phyloP scores from a whole-genome alignment of 352 stramenopile species.

The Albugo candida region DNA sequence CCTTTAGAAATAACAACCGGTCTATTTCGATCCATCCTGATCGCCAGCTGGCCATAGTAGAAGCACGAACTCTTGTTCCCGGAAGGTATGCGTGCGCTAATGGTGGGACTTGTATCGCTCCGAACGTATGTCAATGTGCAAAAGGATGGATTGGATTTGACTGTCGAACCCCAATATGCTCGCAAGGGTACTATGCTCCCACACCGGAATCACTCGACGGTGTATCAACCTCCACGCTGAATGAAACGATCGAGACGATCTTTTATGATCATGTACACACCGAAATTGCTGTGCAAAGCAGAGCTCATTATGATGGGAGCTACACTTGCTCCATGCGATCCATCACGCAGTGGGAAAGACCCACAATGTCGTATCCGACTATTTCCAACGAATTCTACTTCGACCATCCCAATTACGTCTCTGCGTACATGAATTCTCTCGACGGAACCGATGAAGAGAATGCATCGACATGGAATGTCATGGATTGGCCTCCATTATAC shows the following conservation, averaged over 20 bases:
- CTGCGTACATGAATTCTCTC: slow-evolving; percentile 85
- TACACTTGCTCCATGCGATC: slow-evolving; percentile 89
- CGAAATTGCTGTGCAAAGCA: slow-evolving; percentile 14
- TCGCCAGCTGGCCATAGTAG: slow-evolving; percentile 81
- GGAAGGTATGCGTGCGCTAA: slow-evolving; percentile 92
- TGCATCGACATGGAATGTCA: slow-evolving; percentile 78
- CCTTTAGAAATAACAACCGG: too few relatives aligned
- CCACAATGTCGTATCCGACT: slow-evolving; percentile 18
- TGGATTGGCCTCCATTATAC: slow-evolving; percentile 86
- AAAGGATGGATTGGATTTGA: slow-evolving; percentile 91
- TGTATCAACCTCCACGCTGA: slow-evolving; percentile 43
- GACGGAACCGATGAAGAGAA: slow-evolving; percentile 54
- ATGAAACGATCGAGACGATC: slow-evolving; percentile 28
- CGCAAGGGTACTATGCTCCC: slow-evolving; percentile 85
- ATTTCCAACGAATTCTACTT: slow-evolving; percentile 61
- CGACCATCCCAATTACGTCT: slow-evolving; percentile 93
- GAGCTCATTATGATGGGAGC: slow-evolving; percentile 78
- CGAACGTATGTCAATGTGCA: slow-evolving; percentile 83
- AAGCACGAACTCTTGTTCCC: slow-evolving; percentile 71
- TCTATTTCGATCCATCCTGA: slow-evolving; percentile 16
- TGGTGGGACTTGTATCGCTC: slow-evolving; percentile 76
- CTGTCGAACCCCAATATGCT: slow-evolving; percentile 87
- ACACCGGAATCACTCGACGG: slow-evolving; percentile 23
- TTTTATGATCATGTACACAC: slow-evolving; percentile 24
- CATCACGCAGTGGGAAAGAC: slow-evolving; percentile 90